phyloP scores from a whole-genome alignment of 352 stramenopile genomes.

The Globisporangium rhizosaccharum region DNA sequence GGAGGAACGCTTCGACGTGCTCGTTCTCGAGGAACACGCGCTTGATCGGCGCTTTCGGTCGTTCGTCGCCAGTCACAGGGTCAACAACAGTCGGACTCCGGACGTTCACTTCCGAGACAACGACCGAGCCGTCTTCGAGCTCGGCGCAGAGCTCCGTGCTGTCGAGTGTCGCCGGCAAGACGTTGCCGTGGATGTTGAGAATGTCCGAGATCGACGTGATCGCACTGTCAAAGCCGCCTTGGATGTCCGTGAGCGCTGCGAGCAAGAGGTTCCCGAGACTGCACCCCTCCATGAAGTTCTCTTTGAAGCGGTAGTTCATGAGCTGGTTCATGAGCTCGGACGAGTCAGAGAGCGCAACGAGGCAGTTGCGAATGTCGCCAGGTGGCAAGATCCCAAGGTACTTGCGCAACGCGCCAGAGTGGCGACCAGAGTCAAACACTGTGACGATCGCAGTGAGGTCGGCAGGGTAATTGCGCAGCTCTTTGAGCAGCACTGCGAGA shows the following conservation, averaged over 20 bases:
- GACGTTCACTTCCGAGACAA: slow-evolving; percentile 82
- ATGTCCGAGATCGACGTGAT: slow-evolving; percentile 81
- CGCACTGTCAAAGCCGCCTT: slow-evolving; percentile 76
- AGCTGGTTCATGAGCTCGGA: slow-evolving; percentile 83
- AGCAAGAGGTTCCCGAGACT: slow-evolving; percentile 80
- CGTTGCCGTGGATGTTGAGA: slow-evolving; percentile 77
- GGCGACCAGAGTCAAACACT: slow-evolving; percentile 83
- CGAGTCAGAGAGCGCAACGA: slow-evolving; percentile 79
- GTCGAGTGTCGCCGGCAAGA: slow-evolving; percentile 79
- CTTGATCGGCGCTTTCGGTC: slow-evolving; percentile 69
- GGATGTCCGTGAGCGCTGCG: slow-evolving; percentile 75
- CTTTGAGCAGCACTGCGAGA: slow-evolving; percentile 78
- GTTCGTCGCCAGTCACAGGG: slow-evolving; percentile 21
- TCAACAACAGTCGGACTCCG: slow-evolving; percentile 52
- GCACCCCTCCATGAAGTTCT: slow-evolving; percentile 86
- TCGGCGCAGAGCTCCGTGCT: slow-evolving; percentile 78
- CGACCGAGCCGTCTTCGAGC: slow-evolving; percentile 59
- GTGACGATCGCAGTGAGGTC: slow-evolving; percentile 85
- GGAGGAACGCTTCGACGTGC: slow-evolving; percentile 63
- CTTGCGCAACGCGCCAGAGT: slow-evolving; percentile 77
- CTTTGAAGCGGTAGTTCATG: slow-evolving; percentile 86
- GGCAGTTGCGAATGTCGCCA: slow-evolving; percentile 83
- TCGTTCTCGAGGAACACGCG: slow-evolving; percentile 76
- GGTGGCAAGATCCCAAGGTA: slow-evolving; percentile 78
- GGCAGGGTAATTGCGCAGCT: slow-evolving; percentile 76